Conservation (phyloP, 2,329 filamentous ascomycete genomes). For the Coniosporium tulheliwenetii region DNA sequence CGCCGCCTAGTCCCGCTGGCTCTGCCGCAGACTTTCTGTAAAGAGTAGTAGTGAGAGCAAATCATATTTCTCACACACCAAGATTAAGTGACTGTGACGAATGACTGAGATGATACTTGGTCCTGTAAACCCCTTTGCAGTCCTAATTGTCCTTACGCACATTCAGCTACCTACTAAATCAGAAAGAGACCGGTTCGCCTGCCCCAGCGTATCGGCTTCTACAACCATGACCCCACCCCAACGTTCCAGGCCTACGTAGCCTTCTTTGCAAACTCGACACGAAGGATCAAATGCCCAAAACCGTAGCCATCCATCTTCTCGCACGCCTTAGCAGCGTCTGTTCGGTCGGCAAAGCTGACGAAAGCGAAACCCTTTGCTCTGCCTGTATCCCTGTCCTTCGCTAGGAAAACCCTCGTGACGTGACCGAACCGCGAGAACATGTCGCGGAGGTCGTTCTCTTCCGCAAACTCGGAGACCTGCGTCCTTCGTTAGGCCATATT, state of each 20-base stretch:
- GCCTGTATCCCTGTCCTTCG: constrained; percentile 93
- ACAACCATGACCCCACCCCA: too few species aligned
- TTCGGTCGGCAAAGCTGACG: constrained; percentile 85
- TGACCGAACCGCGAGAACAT: constrained; percentile 97
- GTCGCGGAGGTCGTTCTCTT: constrained; percentile 87
- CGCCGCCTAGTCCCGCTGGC: too few species aligned
- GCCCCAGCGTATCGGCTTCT: too few species aligned
- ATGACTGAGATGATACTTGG: too few species aligned
- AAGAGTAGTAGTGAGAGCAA: too few species aligned
- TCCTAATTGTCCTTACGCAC: too few species aligned
- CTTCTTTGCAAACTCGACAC: constrained; percentile 75
- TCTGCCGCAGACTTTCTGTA: too few species aligned
- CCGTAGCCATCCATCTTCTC: constrained; percentile 90
- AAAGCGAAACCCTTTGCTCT: constrained; percentile 98
- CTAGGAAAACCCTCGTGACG: constrained; percentile 92
- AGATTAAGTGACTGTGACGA: too few species aligned
- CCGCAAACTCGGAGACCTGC: constrained; percentile 89
- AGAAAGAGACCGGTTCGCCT: too few species aligned
- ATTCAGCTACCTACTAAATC: too few species aligned
- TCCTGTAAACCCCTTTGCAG: too few species aligned
- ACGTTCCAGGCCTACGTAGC: constrained; percentile 12
- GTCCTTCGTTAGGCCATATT: neutral
- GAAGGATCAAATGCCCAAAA: constrained; percentile 74
- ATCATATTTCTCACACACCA: too few species aligned
- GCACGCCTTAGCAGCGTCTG: constrained; percentile 82